Conservation (phyloP, 805 yeast species). For the Pichia phayaonensis region DNA sequence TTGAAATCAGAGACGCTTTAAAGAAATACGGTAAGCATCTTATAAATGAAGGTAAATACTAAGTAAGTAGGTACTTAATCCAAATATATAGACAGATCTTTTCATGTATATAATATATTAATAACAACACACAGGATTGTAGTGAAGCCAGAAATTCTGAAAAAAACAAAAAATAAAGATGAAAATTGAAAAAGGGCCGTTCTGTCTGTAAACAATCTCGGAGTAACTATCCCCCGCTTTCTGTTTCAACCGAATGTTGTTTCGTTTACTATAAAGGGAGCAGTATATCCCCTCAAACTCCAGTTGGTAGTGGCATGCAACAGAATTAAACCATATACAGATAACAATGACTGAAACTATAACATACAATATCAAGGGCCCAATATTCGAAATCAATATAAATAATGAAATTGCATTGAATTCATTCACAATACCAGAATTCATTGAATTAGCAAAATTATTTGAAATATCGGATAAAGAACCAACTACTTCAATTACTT, state of each 20-base stretch:
- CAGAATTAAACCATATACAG: too few relatives aligned
- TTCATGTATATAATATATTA: neutral
- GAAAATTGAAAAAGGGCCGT: neutral
- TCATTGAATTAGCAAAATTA: constrained; percentile 48
- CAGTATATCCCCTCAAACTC: neutral
- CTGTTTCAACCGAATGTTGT: neutral
- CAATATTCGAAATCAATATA: constrained; percentile 47
- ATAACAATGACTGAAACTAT: constrained; percentile 7
- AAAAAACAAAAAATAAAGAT: too few relatives aligned
- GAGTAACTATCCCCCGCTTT: neutral
- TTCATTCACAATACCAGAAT: constrained; percentile 61
- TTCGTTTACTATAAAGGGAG: neutral
- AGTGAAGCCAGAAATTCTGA: neutral
- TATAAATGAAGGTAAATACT: constrained; percentile 9
- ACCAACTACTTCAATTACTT: constrained; percentile 53
- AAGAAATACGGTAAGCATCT: constrained; percentile 32
- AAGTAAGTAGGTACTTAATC: neutral
- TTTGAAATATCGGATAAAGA: constrained; percentile 58
- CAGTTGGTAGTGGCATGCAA: too few relatives aligned
- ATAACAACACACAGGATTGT: too few relatives aligned
- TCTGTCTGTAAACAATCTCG: neutral
- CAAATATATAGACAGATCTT: neutral
- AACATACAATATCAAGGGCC: constrained; percentile 14
- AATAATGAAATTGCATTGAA: constrained; percentile 55
- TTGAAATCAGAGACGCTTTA: constrained; percentile 74